Percentiles rank a stretch among this genome's conserved stretches.
Conservation (phyloP, 257 asterid genomes). For the Plectranthus barbatus region DNA sequence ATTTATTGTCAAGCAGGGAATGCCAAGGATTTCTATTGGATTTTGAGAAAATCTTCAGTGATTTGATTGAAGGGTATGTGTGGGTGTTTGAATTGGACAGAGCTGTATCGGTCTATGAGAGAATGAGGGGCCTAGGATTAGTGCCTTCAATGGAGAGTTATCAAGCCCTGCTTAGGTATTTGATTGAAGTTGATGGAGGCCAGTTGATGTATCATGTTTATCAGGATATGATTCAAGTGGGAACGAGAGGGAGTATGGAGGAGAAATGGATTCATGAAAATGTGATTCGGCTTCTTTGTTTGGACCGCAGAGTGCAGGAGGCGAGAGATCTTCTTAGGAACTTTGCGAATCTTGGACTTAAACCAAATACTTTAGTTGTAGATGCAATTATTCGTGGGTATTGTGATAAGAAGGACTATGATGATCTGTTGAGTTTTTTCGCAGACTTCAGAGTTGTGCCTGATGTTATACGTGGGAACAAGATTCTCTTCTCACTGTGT, state of each 20-base stretch:
- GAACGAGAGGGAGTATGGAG: slow-evolving; percentile 27
- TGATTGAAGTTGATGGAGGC: slow-evolving; percentile 43
- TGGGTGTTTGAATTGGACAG: slow-evolving; percentile 45
- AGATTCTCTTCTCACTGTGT: slow-evolving; percentile 50
- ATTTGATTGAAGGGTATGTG: slow-evolving; percentile 62
- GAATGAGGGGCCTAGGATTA: slow-evolving; percentile 57
- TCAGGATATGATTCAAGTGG: slow-evolving; percentile 42
- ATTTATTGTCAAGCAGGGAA: slow-evolving; percentile 52
- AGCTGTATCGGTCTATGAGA: slow-evolving; percentile 42
- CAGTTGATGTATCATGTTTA: slow-evolving; percentile 36
- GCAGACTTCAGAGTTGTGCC: slow-evolving; percentile 45
- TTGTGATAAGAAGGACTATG: slow-evolving; percentile 76
- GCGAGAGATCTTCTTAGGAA: slow-evolving; percentile 60
- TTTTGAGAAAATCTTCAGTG: slow-evolving; percentile 55
- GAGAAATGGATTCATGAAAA: slow-evolving; percentile 39
- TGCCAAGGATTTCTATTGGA: slow-evolving; percentile 51
- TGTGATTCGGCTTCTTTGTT: slow-evolving; percentile 55
- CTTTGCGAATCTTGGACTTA: slow-evolving; percentile 25
- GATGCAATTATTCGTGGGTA: slow-evolving; percentile 49
- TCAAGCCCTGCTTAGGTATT: slow-evolving; percentile 34
- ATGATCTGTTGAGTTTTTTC: slow-evolving; percentile 58
- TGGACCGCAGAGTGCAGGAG: slow-evolving; percentile 69
- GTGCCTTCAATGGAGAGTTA: slow-evolving; percentile 49
- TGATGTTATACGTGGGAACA: slow-evolving; percentile 43
- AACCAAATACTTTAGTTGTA: slow-evolving; percentile 38